Base-by-base conservation (phyloP, 2,329 filamentous ascomycete species). In the Talaromyces funiculosus region DNA sequence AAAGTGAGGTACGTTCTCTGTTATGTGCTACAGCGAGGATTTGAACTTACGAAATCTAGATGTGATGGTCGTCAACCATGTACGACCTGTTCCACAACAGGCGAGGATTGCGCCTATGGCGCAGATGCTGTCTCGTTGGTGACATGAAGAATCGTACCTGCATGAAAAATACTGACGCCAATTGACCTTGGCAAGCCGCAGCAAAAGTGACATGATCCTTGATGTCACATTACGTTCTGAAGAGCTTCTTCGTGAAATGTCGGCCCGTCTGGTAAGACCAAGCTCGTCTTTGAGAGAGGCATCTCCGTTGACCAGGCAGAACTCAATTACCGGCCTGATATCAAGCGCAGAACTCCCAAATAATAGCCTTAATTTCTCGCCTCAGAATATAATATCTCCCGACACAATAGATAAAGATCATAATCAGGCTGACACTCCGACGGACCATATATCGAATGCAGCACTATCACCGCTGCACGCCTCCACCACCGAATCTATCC, bases 121-220 rank as follows among this genome's bases (percentile, higher is more conserved):
- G 62, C 65, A n/a, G 70, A 72, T 57, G 62, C 69, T 9, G 62
- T 66, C 45, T 65, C 69, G 70, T 71, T 40, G 47, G 68, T 65
- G 43, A 45, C 18, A 59, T 51, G 6, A 5, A 20, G 10, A 24
- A 60, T 24, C 12, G 12, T 26, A n/a, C 3, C 18, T 20, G 16
- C n/a, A 45, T 45, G 16, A 31, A 14, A 12, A 33, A 16, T 12
- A 29, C 31, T 12, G 12, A 31, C 12, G n/a, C 55, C n/a, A 29
- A 16, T 38, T 20, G 12, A 49, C 12, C 9, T 42, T 33, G 1
- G 4, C 33, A 80, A n/a, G 76, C 49, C 73, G 80, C 61, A 79
- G 79, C 31, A 82, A 82, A 65, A 81, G 76, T 45, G 81, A 82
- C 61, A 69, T 82, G 51, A 81, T 82, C 22, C 73, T 82, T 2